Evolutionary conservation across 495 filamentous ascomycete species (phyloP).

Genomic region (Penicillium cinerascens): DNA sequence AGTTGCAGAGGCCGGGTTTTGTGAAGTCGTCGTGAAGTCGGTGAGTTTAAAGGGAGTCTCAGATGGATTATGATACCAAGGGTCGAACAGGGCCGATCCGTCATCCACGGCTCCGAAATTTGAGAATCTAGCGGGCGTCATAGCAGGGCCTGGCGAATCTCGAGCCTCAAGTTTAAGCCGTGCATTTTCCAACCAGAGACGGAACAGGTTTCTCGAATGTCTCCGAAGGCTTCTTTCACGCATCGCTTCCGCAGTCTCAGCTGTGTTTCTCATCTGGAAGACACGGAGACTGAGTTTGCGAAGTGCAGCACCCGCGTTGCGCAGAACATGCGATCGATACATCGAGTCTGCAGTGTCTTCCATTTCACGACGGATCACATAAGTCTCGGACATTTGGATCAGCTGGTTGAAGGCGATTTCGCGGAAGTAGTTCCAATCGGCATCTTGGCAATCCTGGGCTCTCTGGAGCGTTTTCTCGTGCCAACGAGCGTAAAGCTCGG

Average conservation of each 20-base stretch:
- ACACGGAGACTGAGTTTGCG: constrained; percentile 51
- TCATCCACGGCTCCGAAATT: constrained; percentile 24
- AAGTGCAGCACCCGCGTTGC: constrained; percentile 39
- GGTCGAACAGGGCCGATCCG: constrained; percentile 39
- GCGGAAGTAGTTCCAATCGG: constrained; percentile 38
- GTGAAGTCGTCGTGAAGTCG: constrained; percentile 36
- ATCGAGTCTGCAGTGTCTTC: constrained; percentile 48
- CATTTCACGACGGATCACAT: constrained; percentile 38
- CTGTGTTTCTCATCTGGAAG: constrained; percentile 45
- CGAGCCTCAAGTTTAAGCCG: constrained; percentile 35
- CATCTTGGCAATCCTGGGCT: constrained; percentile 38
- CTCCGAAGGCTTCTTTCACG: constrained; percentile 54
- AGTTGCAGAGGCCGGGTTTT: constrained; percentile 31
- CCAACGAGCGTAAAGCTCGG: constrained; percentile 43
- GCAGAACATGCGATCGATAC: constrained; percentile 46
- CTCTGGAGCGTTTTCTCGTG: constrained; percentile 36
- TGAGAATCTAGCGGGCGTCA: constrained; percentile 29
- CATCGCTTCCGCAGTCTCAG: constrained; percentile 51
- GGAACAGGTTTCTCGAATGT: constrained; percentile 54
- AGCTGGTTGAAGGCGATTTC: constrained; percentile 45
- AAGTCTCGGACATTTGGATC: constrained; percentile 43
- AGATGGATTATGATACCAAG: constrained; percentile 35
- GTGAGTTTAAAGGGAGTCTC: constrained; percentile 50
- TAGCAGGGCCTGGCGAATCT: constrained; percentile 34
- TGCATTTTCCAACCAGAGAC: constrained; percentile 54